Evolutionary conservation across 2,329 filamentous ascomycete genomes (phyloP).

Genomic region (Aspergillus sp.): DNA sequence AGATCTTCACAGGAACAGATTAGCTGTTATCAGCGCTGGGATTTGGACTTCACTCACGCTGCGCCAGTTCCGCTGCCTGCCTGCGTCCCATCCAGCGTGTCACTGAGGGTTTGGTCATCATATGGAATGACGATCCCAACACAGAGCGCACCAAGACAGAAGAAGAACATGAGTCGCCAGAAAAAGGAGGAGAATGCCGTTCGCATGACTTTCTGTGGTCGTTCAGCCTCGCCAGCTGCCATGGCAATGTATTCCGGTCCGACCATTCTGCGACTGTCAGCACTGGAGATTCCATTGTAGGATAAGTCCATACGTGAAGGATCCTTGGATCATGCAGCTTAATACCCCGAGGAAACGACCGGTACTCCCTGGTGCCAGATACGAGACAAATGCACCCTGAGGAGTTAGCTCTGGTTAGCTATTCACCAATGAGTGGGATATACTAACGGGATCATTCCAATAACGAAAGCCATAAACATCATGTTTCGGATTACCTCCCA

Average conservation of each 20-base stretch:
- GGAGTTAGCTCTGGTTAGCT: background rate
- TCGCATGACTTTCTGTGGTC: constrained; percentile 63
- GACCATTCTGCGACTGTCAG: constrained; percentile 39
- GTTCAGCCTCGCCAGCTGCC: constrained; percentile 62
- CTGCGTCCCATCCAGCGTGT: constrained; percentile 42
- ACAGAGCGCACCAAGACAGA: constrained; percentile 64
- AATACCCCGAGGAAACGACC: constrained; percentile 52
- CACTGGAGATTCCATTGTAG: background rate
- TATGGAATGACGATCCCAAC: constrained; percentile 67
- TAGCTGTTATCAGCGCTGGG: background rate
- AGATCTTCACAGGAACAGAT: constrained; percentile 38
- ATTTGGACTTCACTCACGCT: constrained; percentile 28
- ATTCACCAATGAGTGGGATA: background rate
- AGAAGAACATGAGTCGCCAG: constrained; percentile 70
- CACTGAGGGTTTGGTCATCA: constrained; percentile 55
- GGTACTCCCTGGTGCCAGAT: constrained; percentile 56
- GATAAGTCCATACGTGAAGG: constrained; percentile 45
- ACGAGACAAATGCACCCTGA: constrained; percentile 57
- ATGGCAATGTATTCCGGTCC: constrained; percentile 60
- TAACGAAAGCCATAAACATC: constrained; percentile 68
- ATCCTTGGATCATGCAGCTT: constrained; percentile 66
- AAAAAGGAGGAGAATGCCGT: constrained; percentile 70
- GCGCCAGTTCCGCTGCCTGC: constrained; percentile 52
- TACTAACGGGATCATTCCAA: constrained; percentile 50
- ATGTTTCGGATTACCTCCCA: constrained; percentile 68